These are phyloP conservation scores for Aureobasidium lini DNA, from an alignment of 2,329 filamentous ascomycete species.

Conservation along the genomic window DNA sequence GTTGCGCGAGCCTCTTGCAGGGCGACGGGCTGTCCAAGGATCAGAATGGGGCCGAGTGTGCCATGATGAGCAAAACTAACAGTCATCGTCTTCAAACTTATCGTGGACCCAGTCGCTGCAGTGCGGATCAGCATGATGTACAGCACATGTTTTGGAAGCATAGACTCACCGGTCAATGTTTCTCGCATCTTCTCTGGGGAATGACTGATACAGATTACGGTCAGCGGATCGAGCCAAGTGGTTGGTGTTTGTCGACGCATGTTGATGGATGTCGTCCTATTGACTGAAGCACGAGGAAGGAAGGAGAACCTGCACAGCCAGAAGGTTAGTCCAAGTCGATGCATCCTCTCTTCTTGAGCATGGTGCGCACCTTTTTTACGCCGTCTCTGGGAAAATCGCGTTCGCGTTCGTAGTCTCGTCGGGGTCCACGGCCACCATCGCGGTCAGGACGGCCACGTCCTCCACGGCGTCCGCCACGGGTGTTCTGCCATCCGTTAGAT, in stretches of 20 bases:
- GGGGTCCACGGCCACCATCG: slow-evolving; percentile 19
- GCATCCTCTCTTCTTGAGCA: background rate
- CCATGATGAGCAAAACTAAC: slow-evolving; percentile 22
- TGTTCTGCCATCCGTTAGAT: slow-evolving; percentile 9
- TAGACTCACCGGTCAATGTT: slow-evolving; percentile 60
- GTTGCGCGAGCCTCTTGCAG: slow-evolving; percentile 15
- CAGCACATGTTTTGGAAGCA: background rate
- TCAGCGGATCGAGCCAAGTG: slow-evolving; percentile 24
- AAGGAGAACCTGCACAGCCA: slow-evolving; percentile 14
- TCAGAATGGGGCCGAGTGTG: slow-evolving; percentile 4
- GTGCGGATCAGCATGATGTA: slow-evolving; percentile 17
- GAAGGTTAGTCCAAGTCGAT: slow-evolving; percentile 8
- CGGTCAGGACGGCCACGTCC: slow-evolving; percentile 20
- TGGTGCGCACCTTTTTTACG: slow-evolving; percentile 69
- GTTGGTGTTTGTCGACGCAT: slow-evolving; percentile 8
- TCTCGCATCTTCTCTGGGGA: slow-evolving; percentile 47
- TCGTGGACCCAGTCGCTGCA: slow-evolving; percentile 88
- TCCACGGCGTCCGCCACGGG: slow-evolving; percentile 19
- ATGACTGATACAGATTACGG: slow-evolving; percentile 28
- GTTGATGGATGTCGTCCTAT: slow-evolving; percentile 21
- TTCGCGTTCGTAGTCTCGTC: slow-evolving; percentile 41
- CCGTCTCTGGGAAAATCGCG: slow-evolving; percentile 66
- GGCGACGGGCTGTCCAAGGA: slow-evolving; percentile 17
- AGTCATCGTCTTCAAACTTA: slow-evolving; percentile 69
- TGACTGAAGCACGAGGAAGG: slow-evolving; percentile 20